Conservation (phyloP, 371 early-diverging fungal genomes). For the Rhizopus microsporus region DNA sequence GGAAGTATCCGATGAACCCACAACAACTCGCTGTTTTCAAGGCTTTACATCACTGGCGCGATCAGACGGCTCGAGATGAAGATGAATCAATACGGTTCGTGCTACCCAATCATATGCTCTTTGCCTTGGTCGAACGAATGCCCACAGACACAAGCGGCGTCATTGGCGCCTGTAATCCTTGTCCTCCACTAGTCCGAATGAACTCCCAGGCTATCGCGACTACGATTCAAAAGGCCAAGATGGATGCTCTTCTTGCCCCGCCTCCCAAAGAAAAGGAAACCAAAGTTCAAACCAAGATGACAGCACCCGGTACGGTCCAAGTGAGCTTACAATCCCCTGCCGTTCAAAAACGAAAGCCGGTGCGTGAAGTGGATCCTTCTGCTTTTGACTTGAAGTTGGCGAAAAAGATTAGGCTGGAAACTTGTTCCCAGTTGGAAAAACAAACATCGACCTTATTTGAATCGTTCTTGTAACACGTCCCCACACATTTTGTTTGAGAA, state of each 20-base stretch:
- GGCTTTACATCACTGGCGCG: conserved; percentile 91
- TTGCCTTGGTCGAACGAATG: conserved; percentile 72
- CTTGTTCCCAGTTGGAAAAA: conserved; percentile 32
- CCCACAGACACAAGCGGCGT: conserved; percentile 76
- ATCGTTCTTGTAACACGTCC: conserved; percentile 9
- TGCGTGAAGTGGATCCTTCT: conserved; percentile 25
- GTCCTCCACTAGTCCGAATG: conserved; percentile 84
- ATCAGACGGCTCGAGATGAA: conserved; percentile 84
- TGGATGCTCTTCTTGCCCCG: conserved; percentile 25
- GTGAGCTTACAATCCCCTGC: conserved; percentile 4
- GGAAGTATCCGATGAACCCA: conserved; percentile 59
- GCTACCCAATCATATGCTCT: conserved; percentile 86
- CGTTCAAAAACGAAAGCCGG: conserved; percentile 7
- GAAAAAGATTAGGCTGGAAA: conserved; percentile 23
- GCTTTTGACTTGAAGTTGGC: conserved; percentile 40
- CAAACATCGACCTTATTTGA: conserved; percentile 44
- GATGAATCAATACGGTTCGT: conserved; percentile 93
- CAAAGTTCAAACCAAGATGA: conserved; percentile 14
- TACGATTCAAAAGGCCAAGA: conserved; percentile 60
- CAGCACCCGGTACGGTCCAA: conserved; percentile 4
- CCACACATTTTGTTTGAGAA: not conserved
- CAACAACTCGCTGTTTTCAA: conserved; percentile 79
- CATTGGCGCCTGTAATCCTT: conserved; percentile 78
- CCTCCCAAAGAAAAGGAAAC: conserved; percentile 27
- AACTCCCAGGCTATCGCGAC: conserved; percentile 77